Base-by-base conservation (phyloP, 2,329 filamentous ascomycete species). In the Cladobotryum mycophilum region DNA sequence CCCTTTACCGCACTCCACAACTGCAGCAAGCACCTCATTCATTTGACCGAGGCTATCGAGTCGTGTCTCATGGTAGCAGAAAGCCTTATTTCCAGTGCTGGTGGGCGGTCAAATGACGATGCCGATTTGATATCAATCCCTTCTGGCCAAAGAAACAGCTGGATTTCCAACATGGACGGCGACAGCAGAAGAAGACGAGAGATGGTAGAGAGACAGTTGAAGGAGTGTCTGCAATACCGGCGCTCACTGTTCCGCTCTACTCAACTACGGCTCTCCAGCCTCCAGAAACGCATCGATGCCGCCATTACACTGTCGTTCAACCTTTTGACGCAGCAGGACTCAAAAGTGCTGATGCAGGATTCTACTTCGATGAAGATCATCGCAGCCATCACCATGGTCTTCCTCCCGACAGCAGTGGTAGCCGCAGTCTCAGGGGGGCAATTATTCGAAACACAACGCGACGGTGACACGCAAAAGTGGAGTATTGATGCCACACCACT, bases 281-380 rank as follows among this genome's bases (percentile, higher is more conserved):
- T 70, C 4, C 61, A 67, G 35, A 65, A 61, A 45, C 62, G 68
- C 5, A 64, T 68, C 5, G 62, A 67, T 48, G 69, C 68, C 40
- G 56, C 60, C 38, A 63, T 68, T 44, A 61, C 60, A 0, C 57
- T 71, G 1, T 62, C 64, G 1, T 69, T 68, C 53, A 69, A 69
- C 51, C 56, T 70, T 0, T 62, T 69, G 5, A 63, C 67, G 1
- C 66, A 68, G 45, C 65, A 69, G 49, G 64, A 70, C 53, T 68
- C 66, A 1, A 60, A 60, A 56, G 55, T 62, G 11, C 66, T 66
- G 61, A 60, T 61, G 4, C 61, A 65, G 11, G 68, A 70, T 45
- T 64, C 65, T 18, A 64, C 59, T n/a, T 63, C 63, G 12, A 69
- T 70, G 64, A 67, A 65, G 45, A 61, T 68, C 5, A 67, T 71